Evolutionary conservation across 2,329 filamentous ascomycete species (phyloP), one percentile per base, ranked within the genome.

Genomic region (Corynespora cassiicola): DNA sequence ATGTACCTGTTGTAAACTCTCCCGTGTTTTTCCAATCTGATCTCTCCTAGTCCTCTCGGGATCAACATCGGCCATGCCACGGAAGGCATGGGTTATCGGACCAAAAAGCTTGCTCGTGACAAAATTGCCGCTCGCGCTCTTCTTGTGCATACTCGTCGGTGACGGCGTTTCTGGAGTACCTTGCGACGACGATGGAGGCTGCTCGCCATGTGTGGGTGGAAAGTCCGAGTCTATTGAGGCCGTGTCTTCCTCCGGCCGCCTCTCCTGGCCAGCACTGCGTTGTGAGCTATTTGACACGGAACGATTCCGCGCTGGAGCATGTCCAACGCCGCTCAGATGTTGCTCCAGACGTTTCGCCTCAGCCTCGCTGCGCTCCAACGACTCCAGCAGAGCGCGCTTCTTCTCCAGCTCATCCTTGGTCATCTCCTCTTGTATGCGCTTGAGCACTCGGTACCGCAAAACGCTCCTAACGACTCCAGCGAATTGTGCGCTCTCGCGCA

Each of bases 401-500:
- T 92, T 96, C 38, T 86, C 81, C 8, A 99, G 76, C 58, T 99
- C 91, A 42, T 99, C 94, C 28, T 86, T 86, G 2, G 94, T 97
- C 85, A 97, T 92, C 63, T 99, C 94, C 67, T 97, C 90, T 64
- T 99, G 94, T 36, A 99, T 89, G 30, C 94, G 82, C 74, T 99
- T 99, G 47, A 96, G 74, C 3, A 97, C 86, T 11, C 94, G 80
- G 65, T 96, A 99, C 50, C 88, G 83, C 37, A 99, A 75, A 21
- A 99, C 92, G 51, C 78, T 88, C 26, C 91, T 84, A 3, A 99
- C 94, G 1, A 99, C 90, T 8, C 94, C 89, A 1, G 94, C 94
- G 66, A 99, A 99, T 62, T 99, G 94, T 9, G 94, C 91, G 58
- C 90, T 95, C 71, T 99, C 94, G 38, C 95, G 83, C 90, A 99